These are phyloP conservation scores for Glebionis coronaria DNA, from an alignment of 129 eudicot genomes.

Conservation along the genomic window DNA sequence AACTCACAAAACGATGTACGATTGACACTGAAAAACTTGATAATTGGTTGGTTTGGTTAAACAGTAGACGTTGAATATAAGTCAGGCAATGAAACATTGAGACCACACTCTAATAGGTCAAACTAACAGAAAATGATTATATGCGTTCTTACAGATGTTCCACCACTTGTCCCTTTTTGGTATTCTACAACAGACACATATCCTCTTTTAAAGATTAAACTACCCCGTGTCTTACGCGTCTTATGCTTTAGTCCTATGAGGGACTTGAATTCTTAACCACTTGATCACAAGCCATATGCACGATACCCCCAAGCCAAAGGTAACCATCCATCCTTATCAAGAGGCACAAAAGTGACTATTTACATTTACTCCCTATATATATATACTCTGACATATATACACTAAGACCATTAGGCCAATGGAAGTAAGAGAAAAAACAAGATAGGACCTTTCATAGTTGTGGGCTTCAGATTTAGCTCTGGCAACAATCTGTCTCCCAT, in stretches of 20 bases:
- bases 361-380: slow-evolving; percentile 6
- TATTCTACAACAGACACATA: too few relatives aligned
- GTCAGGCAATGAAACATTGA: slow-evolving; percentile 7
- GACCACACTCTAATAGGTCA: slow-evolving; percentile 1
- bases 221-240: too few relatives aligned
- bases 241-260: too few relatives aligned
- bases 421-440: too few relatives aligned
- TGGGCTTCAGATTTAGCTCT: slow-evolving; percentile 94
- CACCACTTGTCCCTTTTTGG: neutral
- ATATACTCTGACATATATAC: neutral
- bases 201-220: too few relatives aligned
- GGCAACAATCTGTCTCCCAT: slow-evolving; percentile 95
- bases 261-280: too few relatives aligned
- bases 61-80: slow-evolving; percentile 5
- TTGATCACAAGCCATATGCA: too few relatives aligned
- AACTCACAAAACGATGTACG: neutral
- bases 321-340: slow-evolving; percentile 1
- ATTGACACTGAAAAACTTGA: too few relatives aligned
- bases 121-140: neutral
- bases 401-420: slow-evolving; percentile 1
- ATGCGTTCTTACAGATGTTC: slow-evolving; percentile 1
- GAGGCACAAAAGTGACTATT: slow-evolving; percentile 10
- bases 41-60: slow-evolving; percentile 6
- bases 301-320: too few relatives aligned
- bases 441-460: slow-evolving; percentile 88